These are phyloP conservation scores for Mortierella sp. DNA, from an alignment of 371 early-diverging fungal species.

Conservation along the genomic window DNA sequence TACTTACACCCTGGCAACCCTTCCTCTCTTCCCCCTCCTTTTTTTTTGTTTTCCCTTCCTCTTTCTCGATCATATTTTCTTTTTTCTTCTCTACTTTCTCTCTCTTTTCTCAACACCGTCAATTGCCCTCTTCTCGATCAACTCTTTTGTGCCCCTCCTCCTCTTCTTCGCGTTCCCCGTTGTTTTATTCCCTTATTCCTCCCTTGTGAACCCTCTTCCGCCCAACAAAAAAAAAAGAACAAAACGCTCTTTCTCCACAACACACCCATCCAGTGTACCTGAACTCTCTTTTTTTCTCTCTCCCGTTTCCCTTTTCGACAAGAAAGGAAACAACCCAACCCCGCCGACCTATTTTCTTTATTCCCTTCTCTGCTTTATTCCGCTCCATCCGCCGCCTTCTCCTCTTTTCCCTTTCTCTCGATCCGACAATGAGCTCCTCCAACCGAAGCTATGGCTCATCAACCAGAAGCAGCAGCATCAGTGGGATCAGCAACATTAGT, in stretches of 20 bases:
- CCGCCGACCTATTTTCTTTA: neutral
- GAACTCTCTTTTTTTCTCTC: slow-evolving; percentile 12
- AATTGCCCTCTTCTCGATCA: no score
- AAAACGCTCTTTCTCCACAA: slow-evolving; percentile 8
- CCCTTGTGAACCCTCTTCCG: no score
- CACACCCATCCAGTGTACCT: slow-evolving; percentile 2
- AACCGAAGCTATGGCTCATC: slow-evolving; percentile 43
- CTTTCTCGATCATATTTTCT: neutral
- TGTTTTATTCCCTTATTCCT: no score
- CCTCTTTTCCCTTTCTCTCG: neutral
- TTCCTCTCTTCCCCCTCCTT: neutral
- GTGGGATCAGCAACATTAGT: slow-evolving; percentile 26
- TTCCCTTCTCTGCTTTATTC: neutral
- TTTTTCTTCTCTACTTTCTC: neutral
- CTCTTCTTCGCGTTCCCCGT: no score
- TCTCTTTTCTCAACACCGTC: neutral
- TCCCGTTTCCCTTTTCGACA: slow-evolving; percentile 5
- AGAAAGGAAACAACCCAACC: neutral
- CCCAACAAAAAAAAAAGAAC: neutral
- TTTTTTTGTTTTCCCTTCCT: neutral
- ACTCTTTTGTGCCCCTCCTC: no score
- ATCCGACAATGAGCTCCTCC: slow-evolving; percentile 37
- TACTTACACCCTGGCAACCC: no score
- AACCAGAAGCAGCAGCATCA: slow-evolving; percentile 45
- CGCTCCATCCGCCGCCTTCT: neutral